These are phyloP conservation scores for Avena atlantica DNA, from an alignment of 176 grass and related monocot genomes.

Conservation along the genomic window DNA sequence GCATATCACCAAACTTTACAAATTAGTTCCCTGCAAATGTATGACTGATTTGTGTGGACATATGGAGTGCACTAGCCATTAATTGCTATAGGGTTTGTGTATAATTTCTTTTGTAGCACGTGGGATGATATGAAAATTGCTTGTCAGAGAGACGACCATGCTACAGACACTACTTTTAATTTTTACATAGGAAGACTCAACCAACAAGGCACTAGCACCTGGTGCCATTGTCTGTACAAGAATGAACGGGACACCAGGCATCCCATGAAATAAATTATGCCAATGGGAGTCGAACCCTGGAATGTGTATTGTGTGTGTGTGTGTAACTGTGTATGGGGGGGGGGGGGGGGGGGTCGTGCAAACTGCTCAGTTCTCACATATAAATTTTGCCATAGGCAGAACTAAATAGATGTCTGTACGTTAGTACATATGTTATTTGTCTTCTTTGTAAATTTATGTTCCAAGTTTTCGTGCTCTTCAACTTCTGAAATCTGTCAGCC, in stretches of 20 bases:
- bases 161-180: neutral
- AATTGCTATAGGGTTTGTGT: neutral
- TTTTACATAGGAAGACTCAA: neutral
- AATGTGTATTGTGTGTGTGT: neutral
- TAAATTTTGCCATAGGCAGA: neutral
- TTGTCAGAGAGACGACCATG: slow-evolving; percentile 6
- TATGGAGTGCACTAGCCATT: neutral
- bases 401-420: neutral
- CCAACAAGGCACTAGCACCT: neutral
- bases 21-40: neutral
- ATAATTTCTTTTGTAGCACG: neutral
- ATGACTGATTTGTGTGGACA: neutral
- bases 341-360: no score
- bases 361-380: neutral
- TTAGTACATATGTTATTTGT: neutral
- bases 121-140: slow-evolving; percentile 23
- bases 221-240: neutral
- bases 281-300: neutral
- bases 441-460: slow-evolving; percentile 28
- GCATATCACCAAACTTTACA: slow-evolving; percentile 6
- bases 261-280: neutral
- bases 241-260: neutral
- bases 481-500: neutral
- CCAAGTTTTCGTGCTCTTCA: slow-evolving; percentile 14
- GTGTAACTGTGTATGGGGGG: no score